Base-by-base conservation (phyloP, 352 stramenopile species). In the Phytophthora vignae region DNA sequence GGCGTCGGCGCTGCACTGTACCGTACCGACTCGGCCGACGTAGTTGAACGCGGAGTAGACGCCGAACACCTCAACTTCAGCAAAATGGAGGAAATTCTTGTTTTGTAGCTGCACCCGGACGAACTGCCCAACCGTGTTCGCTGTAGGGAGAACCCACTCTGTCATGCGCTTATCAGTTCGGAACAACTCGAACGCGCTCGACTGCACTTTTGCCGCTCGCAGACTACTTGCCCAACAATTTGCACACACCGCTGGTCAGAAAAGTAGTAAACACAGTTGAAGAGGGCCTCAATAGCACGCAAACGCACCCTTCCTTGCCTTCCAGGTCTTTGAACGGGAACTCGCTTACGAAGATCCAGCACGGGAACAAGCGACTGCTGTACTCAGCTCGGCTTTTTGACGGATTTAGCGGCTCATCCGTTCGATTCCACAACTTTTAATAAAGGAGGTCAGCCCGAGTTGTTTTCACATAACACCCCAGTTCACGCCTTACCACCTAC, bases 391-490 rank as follows among this genome's bases (percentile, higher is more conserved):
- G 73, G 14, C 76, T 76, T 65, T 89, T 84, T 10, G 76, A 90
- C n/a, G 83, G 78, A 71, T 98, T 95, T 27, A 77, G 63, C 2
- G 92, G 94, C 54, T 90, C 87, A 62, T 99, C 94, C 11, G 83
- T 96, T 60, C 95, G 84, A 76, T 98, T 98, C 95, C 95, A 98
- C 22, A 90, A 59, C n/a, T n/a, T n/a, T n/a, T n/a, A n/a, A n/a
- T n/a, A n/a, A n/a, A n/a, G n/a, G 11, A 40, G 1, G 33, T 40
- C 4, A 40, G 33, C 33, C 7, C 12, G 17, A 17, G 2, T 19
- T 19, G 1, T 14, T 19, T 14, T 48, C 9, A 42, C 36, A 42
- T 8, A 42, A 15, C 36, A n/a, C 7, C 40, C 40, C 19, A 48
- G 3, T 6, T 7, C 15, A 48, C 3, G 40, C 3, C 0, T 48